Conservation (phyloP, 208 protist genomes). For the Trypanosoma platydactyli region DNA sequence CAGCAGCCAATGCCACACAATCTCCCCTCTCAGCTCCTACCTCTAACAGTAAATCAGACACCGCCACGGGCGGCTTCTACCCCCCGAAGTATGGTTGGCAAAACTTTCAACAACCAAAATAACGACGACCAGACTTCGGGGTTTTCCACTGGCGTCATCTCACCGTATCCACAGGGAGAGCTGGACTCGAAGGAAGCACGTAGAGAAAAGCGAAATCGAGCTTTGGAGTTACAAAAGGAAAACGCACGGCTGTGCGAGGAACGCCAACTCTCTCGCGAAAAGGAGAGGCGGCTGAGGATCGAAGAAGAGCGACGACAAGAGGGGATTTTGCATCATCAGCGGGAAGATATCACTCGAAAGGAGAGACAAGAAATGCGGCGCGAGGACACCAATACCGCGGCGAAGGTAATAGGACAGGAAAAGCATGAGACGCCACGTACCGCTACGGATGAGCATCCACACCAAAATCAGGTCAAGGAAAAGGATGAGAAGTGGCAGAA, state of each 20-base stretch:
- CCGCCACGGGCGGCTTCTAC: no score
- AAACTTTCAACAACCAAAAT: background rate
- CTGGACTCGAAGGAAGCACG: slow-evolving; percentile 27
- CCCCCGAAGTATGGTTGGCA: no score
- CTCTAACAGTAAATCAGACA: no score
- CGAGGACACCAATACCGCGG: slow-evolving; percentile 41
- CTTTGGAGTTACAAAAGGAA: slow-evolving; percentile 71
- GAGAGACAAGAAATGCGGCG: slow-evolving; percentile 55
- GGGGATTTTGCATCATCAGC: slow-evolving; percentile 44
- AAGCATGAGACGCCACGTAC: background rate
- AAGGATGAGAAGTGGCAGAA: slow-evolving; percentile 7
- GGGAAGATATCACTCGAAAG: slow-evolving; percentile 38
- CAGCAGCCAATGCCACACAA: background rate
- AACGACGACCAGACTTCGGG: slow-evolving; percentile 4
- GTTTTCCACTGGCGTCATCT: background rate
- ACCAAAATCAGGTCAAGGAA: slow-evolving; percentile 18
- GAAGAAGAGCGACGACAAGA: slow-evolving; percentile 51
- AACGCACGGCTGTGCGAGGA: slow-evolving; percentile 68
- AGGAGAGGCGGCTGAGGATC: slow-evolving; percentile 38
- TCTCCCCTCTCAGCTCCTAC: background rate
- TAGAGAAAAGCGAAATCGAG: slow-evolving; percentile 37
- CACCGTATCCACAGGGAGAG: background rate
- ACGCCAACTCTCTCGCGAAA: slow-evolving; percentile 43
- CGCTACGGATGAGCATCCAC: background rate
- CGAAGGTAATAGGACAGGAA: slow-evolving; percentile 6